A percentile compares a stretch with the other conserved stretches of the same genome.
phyloP scores from a whole-genome alignment of 1,284 basidiomycete species.

The Taiwanofungus camphoratus region DNA sequence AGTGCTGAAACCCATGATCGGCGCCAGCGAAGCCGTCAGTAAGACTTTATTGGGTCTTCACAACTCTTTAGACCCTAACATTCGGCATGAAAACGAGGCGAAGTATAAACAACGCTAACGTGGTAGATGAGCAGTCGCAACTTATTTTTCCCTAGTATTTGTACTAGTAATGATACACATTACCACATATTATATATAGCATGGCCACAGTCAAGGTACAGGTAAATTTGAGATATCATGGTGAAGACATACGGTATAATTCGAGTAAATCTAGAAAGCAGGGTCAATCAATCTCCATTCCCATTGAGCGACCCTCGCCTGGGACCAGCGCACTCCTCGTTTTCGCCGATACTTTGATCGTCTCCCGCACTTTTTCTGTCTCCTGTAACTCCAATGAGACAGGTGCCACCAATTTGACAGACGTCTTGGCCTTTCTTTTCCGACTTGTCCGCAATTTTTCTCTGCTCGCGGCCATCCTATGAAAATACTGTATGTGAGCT shows the following conservation, averaged over 20 bases:
- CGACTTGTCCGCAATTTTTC: constrained; percentile 69
- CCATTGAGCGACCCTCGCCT: constrained; percentile 75
- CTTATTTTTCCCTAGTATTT: constrained; percentile 14
- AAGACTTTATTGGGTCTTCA: constrained; percentile 92
- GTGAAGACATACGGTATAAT: not conserved
- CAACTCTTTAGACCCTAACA: constrained; percentile 81
- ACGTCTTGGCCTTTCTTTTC: constrained; percentile 53
- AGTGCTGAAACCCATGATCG: constrained; percentile 94
- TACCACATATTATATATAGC: constrained; percentile 13
- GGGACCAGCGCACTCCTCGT: constrained; percentile 68
- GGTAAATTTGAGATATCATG: not conserved
- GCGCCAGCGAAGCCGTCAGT: constrained; percentile 91
- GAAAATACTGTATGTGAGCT: constrained; percentile 4
- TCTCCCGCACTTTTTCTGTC: constrained; percentile 57
- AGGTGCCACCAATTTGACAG: constrained; percentile 72
- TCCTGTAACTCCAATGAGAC: constrained; percentile 39
- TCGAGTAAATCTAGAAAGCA: not conserved
- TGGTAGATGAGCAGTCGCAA: constrained; percentile 5
- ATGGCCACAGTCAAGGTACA: not conserved
- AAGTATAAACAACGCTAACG: constrained; percentile 78
- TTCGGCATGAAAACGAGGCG: constrained; percentile 74
- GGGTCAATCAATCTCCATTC: constrained; percentile 71
- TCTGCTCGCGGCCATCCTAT: constrained; percentile 75
- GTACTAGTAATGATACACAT: constrained; percentile 18
- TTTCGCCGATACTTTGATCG: constrained; percentile 74